These are phyloP conservation scores for Calonectria crousiana DNA, from an alignment of 2,329 filamentous ascomycete species.

Conservation along the genomic window DNA sequence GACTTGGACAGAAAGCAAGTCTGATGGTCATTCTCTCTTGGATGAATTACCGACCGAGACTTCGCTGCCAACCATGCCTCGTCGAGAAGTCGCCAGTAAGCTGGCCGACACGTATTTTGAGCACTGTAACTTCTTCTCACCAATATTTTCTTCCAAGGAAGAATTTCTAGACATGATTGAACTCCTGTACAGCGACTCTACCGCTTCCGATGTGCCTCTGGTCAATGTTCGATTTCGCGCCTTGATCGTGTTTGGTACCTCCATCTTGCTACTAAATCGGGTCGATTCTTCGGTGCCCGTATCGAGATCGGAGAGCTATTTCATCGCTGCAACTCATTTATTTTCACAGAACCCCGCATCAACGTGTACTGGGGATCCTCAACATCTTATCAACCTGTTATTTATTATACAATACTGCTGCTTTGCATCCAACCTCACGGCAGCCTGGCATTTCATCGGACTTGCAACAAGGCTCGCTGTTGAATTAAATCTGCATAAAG, in stretches of 20 bases:
- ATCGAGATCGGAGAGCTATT: constrained; percentile 27
- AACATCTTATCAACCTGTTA: constrained; percentile 30
- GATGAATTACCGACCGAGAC: constrained; percentile 28
- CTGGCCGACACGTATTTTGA: constrained; percentile 44
- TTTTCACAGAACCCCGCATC: constrained; percentile 12
- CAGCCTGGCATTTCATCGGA: constrained; percentile 36
- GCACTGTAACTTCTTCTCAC: constrained; percentile 45
- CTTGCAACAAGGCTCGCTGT: constrained; percentile 29
- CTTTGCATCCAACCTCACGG: constrained; percentile 30
- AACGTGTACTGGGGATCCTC: constrained; percentile 26
- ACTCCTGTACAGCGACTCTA: constrained; percentile 23
- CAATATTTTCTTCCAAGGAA: constrained; percentile 34
- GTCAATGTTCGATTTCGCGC: constrained; percentile 21
- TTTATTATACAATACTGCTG: constrained; percentile 31
- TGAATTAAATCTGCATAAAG: constrained; percentile 28
- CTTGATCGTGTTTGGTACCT: constrained; percentile 25
- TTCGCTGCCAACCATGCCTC: constrained; percentile 19
- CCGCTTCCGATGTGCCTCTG: neutral
- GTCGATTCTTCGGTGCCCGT: constrained; percentile 27
- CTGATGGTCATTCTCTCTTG: neutral
- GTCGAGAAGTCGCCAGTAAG: constrained; percentile 7
- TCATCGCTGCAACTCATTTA: constrained; percentile 18
- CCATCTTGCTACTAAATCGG: constrained; percentile 32
- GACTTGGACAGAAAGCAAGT: constrained; percentile 13
- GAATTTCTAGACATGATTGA: constrained; percentile 21